Percentiles rank a stretch among this genome's conserved stretches.
phyloP scores from a whole-genome alignment of 1,284 basidiomycete species.

The Trichosporon sp. region DNA sequence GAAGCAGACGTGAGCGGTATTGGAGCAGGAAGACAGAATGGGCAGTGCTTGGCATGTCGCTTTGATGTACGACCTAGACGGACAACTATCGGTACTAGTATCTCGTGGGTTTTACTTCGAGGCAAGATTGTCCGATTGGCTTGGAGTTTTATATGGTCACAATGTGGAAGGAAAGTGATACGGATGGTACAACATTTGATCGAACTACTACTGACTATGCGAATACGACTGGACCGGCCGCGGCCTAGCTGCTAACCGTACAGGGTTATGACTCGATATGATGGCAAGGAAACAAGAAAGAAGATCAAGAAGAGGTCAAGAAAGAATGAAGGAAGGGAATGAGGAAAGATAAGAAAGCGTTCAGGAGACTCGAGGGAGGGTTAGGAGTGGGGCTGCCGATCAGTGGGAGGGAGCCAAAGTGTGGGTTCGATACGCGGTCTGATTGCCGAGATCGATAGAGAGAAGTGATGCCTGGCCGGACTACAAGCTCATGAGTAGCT shows the following conservation, averaged over 20 bases:
- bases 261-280: background rate
- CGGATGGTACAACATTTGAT: background rate
- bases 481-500: constrained; percentile 19
- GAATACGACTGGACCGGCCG: background rate
- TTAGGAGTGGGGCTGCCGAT: background rate
- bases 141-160: background rate
- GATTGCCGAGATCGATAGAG: background rate
- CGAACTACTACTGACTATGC: background rate
- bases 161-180: background rate
- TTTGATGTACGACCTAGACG: background rate
- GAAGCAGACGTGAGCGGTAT: background rate
- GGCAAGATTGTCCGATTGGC: background rate
- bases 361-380: background rate
- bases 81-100: background rate
- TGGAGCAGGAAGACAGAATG: background rate
- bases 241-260: background rate
- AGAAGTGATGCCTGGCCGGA: no score
- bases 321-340: background rate
- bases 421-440: no score
- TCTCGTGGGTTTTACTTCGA: background rate
- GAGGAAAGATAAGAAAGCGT: no score
- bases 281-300: background rate
- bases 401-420: no score
- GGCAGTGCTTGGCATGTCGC: background rate
- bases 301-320: no score